Conservation (phyloP, 176 grass and related monocot species). For the Puccinellia tenuiflora region DNA sequence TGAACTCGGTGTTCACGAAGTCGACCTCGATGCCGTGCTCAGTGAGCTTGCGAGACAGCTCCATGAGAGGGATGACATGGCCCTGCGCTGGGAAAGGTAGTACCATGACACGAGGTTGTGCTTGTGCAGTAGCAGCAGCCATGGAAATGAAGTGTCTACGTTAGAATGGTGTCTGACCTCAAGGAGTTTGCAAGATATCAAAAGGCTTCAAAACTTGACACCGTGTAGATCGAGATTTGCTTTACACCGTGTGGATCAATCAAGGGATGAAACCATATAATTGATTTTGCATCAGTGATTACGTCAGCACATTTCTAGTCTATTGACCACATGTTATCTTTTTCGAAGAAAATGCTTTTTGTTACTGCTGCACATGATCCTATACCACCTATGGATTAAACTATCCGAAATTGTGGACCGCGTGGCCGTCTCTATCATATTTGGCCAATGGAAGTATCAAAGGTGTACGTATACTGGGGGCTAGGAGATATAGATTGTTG, state of each 20-base stretch:
- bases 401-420: no score
- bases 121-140: neutral
- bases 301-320: conserved; percentile 10
- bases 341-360: neutral
- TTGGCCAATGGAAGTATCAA: no score
- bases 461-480: no score
- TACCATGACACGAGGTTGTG: conserved; percentile 25
- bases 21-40: conserved; percentile 36
- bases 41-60: conserved; percentile 36
- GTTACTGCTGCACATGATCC: neutral
- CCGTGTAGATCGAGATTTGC: no score
- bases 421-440: no score
- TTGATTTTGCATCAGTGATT: conserved; percentile 7
- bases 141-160: conserved; percentile 6
- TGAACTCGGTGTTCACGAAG: conserved; percentile 54
- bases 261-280: neutral
- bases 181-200: neutral
- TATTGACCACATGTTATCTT: neutral
- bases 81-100: conserved; percentile 53
- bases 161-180: neutral
- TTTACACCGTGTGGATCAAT: neutral
- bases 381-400: no score
- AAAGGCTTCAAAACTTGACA: no score
- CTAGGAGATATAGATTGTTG: no score
- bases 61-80: conserved; percentile 54